These are phyloP conservation scores for Calonectria pseudoreteaudii DNA, from an alignment of 2,329 filamentous ascomycete species.

Conservation along the genomic window DNA sequence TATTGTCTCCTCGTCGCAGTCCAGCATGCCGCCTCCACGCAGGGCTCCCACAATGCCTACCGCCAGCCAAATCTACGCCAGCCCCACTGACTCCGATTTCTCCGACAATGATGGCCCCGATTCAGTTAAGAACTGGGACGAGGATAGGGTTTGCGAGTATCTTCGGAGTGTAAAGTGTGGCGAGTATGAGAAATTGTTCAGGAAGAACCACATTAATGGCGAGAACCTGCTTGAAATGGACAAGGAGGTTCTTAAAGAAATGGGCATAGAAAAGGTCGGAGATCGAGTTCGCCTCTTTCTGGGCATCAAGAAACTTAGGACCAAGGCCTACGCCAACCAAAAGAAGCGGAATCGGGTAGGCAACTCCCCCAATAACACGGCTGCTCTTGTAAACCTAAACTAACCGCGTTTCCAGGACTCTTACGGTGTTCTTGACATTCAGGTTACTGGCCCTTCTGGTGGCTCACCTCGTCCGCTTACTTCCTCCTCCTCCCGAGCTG, in stretches of 20 bases:
- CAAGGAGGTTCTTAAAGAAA: conserved; percentile 94
- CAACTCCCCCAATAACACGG: conserved; percentile 22
- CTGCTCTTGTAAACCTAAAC: conserved; percentile 22
- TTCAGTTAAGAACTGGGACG: conserved; percentile 87
- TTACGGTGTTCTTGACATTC: conserved; percentile 80
- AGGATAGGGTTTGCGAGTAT: conserved; percentile 92
- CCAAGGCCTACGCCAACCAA: conserved; percentile 79
- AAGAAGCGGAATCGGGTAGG: conserved; percentile 88
- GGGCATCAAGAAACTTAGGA: conserved; percentile 85
- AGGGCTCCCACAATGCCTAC: conserved; percentile 62
- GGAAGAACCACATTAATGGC: conserved; percentile 95
- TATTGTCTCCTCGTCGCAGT: conserved; percentile 61
- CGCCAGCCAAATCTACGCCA: conserved; percentile 73
- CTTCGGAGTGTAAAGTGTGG: conserved; percentile 90
- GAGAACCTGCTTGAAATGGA: conserved; percentile 98
- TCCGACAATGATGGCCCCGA: conserved; percentile 84
- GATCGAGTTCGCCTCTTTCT: conserved; percentile 93
- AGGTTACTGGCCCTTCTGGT: conserved; percentile 55
- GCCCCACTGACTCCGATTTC: conserved; percentile 93
- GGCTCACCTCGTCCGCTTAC: conserved; percentile 65
- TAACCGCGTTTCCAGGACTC: conserved; percentile 72
- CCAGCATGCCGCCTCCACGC: conserved; percentile 63
- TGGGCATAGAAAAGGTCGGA: conserved; percentile 98
- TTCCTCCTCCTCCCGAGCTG: conserved; percentile 67
- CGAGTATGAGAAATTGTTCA: conserved; percentile 91